A percentile compares a stretch with the other conserved stretches of the same genome.
These are phyloP conservation scores for Hippophae gyantsensis DNA, from an alignment of 306 rosid species.

Conservation along the genomic window DNA sequence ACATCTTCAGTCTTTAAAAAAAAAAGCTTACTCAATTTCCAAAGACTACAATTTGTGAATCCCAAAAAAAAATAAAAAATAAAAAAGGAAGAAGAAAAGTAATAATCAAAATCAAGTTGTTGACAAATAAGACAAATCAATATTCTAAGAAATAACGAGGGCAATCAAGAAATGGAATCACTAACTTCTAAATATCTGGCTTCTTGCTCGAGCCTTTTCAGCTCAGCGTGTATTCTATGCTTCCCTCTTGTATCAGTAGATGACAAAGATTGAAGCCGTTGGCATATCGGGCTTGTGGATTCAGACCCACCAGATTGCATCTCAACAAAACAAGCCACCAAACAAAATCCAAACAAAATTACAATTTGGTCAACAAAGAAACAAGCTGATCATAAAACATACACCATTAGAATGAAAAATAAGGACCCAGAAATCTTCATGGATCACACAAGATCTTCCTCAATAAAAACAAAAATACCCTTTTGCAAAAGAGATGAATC, in stretches of 20 bases:
- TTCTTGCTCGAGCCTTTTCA: slow-evolving; percentile 89
- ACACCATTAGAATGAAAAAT: slow-evolving; percentile 23
- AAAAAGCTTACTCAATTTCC: no score
- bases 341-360: slow-evolving; percentile 11
- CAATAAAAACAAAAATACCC: slow-evolving; percentile 14
- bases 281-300: slow-evolving; percentile 46
- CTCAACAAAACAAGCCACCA: slow-evolving; percentile 15
- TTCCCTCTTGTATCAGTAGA: slow-evolving; percentile 78
- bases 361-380: slow-evolving; percentile 9
- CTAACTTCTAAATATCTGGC: slow-evolving; percentile 80
- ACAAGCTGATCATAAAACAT: slow-evolving; percentile 25
- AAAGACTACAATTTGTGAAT: no score
- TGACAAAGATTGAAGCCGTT: slow-evolving; percentile 59
- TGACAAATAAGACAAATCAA: no score
- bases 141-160: background rate
- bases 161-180: background rate
- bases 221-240: slow-evolving; percentile 84
- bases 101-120: no score
- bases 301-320: slow-evolving; percentile 73
- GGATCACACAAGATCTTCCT: slow-evolving; percentile 37
- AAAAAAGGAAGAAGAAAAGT: no score
- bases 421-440: slow-evolving; percentile 36
- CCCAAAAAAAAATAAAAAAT: no score
- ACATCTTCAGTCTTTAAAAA: no score
- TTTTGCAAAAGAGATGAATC: slow-evolving; percentile 28